Evolutionary conservation across 2,329 filamentous ascomycete genomes (phyloP).

Genomic region (Fusarium brachygibbosum): DNA sequence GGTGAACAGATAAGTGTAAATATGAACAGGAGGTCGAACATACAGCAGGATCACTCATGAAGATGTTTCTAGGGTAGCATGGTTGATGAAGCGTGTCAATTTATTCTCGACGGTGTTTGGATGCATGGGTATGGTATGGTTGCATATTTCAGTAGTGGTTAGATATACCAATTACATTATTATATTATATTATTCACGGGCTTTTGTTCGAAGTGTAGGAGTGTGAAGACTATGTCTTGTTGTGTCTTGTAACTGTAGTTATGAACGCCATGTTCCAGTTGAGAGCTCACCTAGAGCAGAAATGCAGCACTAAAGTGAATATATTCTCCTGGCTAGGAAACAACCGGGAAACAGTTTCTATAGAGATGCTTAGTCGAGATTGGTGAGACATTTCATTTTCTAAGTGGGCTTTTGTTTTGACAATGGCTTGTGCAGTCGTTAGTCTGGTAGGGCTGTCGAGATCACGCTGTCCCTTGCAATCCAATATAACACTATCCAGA

Average conservation of each 20-base stretch:
- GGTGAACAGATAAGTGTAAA: neutral
- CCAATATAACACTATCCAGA: no score
- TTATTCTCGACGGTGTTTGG: constrained; percentile 11
- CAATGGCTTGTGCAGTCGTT: neutral
- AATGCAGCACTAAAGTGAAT: no score
- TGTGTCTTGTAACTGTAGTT: neutral
- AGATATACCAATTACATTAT: constrained; percentile 17
- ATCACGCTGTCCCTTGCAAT: neutral
- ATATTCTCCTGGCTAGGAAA: neutral
- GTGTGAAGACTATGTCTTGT: no score
- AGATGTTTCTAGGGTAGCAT: neutral
- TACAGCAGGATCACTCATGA: neutral
- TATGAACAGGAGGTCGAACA: neutral
- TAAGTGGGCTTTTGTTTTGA: neutral
- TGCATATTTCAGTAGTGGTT: neutral
- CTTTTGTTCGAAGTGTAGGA: neutral
- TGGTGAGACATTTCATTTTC: neutral
- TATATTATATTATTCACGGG: neutral
- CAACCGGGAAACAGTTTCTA: neutral
- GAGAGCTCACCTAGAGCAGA: neutral
- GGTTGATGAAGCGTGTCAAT: neutral
- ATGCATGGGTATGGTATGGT: constrained; percentile 1
- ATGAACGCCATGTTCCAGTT: neutral
- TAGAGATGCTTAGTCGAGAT: neutral
- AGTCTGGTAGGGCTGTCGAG: neutral